Base-by-base conservation (phyloP, 2,329 filamentous ascomycete genomes). In the Botrytis fragariae region DNA sequence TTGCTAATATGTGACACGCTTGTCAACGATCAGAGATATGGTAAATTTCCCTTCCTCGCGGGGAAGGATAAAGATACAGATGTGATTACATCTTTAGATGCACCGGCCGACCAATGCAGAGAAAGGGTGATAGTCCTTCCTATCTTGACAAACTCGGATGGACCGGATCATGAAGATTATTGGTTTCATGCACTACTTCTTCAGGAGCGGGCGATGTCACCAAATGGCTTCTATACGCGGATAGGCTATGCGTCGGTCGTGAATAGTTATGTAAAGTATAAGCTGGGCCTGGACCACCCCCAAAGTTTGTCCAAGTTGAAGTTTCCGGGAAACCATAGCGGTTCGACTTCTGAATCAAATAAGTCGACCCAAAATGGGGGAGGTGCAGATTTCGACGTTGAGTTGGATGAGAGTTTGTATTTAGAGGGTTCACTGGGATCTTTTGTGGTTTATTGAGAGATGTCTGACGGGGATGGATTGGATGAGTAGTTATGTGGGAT, bases 41-140 rank as follows among this genome's bases (percentile, higher is more conserved):
- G 1, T 29, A 0, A 1, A 1, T 0, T 0, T 37, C 10, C 1
- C 35, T 9, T 0, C 10, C 59, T 39, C 12, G 22, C 14, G 3
- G 2, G 6, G 20, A 9, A 9, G 0, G 35, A 5, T 18, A 0
- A 6, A n/a, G 1, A 3, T 42, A 6, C 0, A 29, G 0, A 1
- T 39, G 0, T 37, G 3, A 1, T 0, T 18, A 14, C 14, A 39
- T 0, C 1, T 0, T 14, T 14, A n/a, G 45, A 67, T 25, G 18
- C 4, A 35, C 32, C 14, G 18, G 1, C 12, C 20, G 8, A n/a
- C 20, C 9, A 7, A 51, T 4, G 5, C 5, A 2, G 37, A 39
- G 18, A 8, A 12, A 4, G 16, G 4, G 63, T 67, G 14, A 35
- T 67, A 35, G 8, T 37, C 22, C 45, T 67, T 16, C 44, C 45